Conservation (phyloP, 2,329 filamentous ascomycete genomes). For the Colletotrichum orbiculare region DNA sequence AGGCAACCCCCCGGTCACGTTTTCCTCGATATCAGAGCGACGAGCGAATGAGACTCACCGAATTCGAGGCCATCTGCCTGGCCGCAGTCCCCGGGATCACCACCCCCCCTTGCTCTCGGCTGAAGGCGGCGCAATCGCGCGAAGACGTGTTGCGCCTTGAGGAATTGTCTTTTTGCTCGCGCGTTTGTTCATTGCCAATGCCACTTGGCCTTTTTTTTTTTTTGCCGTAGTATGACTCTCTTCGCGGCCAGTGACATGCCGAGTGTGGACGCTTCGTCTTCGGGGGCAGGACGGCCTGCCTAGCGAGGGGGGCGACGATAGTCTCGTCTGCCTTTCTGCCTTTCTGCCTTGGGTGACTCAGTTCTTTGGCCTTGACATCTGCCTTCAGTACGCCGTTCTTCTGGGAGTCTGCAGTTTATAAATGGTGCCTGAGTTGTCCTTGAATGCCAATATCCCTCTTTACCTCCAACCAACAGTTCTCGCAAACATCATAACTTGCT, state of each 20-base stretch:
- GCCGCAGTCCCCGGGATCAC: too few relatives aligned
- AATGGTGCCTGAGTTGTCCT: not conserved
- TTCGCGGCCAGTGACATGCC: not conserved
- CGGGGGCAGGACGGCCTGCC: not conserved
- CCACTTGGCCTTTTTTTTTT: too few relatives aligned
- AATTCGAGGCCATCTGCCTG: too few relatives aligned
- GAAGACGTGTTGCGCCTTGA: too few relatives aligned
- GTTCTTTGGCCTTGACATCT: not conserved
- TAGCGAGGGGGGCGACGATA: not conserved
- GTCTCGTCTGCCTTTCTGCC: conserved; percentile 10
- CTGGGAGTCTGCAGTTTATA: not conserved
- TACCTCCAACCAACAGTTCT: not conserved
- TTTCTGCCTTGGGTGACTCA: conserved; percentile 15
- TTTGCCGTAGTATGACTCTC: too few relatives aligned
- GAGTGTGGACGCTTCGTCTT: not conserved
- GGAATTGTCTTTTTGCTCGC: too few relatives aligned
- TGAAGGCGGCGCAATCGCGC: too few relatives aligned
- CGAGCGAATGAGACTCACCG: too few relatives aligned
- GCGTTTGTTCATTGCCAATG: too few relatives aligned
- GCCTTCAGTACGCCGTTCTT: not conserved
- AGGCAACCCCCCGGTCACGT: too few relatives aligned
- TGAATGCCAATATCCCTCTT: not conserved
- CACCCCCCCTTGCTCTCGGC: too few relatives aligned
- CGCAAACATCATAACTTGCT: not conserved
- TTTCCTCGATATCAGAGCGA: too few relatives aligned